These are phyloP conservation scores for Amanita thiersii DNA, from an alignment of 768 basidiomycete species.

Conservation along the genomic window DNA sequence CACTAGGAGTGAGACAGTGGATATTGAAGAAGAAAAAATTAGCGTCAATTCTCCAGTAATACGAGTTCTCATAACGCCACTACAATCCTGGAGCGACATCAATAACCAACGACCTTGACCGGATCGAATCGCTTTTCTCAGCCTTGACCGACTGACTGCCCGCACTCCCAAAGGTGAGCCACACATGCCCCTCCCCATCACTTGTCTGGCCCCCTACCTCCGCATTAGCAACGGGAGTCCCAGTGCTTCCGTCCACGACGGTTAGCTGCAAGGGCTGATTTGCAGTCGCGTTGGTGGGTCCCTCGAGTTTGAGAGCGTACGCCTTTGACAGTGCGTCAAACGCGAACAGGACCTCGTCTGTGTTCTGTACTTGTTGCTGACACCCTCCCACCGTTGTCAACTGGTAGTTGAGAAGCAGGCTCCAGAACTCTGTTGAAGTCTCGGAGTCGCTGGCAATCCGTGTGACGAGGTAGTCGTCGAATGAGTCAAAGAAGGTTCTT, in stretches of 20 bases:
- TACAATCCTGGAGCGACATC: too few relatives aligned
- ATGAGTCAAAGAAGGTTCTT: too few relatives aligned
- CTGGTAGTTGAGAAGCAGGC: constrained; percentile 24
- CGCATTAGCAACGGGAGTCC: constrained; percentile 24
- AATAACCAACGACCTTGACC: too few relatives aligned
- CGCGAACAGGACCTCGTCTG: constrained; percentile 27
- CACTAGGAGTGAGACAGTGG: too few relatives aligned
- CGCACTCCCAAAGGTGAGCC: constrained; percentile 14
- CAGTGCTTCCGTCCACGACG: constrained; percentile 29
- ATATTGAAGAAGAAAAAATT: too few relatives aligned
- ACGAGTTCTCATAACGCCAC: too few relatives aligned
- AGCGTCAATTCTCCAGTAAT: too few relatives aligned
- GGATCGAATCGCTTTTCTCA: constrained; percentile 19
- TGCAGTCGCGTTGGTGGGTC: constrained; percentile 16
- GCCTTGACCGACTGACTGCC: constrained; percentile 22
- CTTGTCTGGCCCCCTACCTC: constrained; percentile 17
- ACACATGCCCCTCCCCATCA: constrained; percentile 18
- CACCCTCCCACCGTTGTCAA: constrained; percentile 31
- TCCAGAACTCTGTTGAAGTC: too few relatives aligned
- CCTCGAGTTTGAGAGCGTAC: constrained; percentile 26
- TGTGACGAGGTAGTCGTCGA: too few relatives aligned
- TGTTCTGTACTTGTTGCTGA: constrained; percentile 24
- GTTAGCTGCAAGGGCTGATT: constrained; percentile 21
- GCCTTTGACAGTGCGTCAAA: constrained; percentile 27
- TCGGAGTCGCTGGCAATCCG: too few relatives aligned